These are phyloP conservation scores for Quercus agrifolia DNA, from an alignment of 306 rosid genomes.

Conservation along the genomic window DNA sequence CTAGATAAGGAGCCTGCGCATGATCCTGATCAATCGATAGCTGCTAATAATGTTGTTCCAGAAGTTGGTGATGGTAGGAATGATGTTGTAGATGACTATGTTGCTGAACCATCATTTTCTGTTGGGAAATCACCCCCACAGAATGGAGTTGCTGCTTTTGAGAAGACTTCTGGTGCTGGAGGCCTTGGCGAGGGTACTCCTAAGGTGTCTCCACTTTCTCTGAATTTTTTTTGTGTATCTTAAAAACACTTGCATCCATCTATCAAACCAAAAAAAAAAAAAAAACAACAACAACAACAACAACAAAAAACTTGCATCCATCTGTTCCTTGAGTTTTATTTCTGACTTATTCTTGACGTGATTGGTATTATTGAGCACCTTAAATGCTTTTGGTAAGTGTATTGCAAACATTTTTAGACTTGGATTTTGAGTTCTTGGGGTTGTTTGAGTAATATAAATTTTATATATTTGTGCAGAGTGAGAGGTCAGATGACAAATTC, in stretches of 20 bases:
- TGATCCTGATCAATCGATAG: conserved; percentile 28
- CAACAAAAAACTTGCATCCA: background rate
- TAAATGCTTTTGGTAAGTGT: background rate
- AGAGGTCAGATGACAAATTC: conserved; percentile 64
- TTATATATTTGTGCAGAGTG: conserved; percentile 60
- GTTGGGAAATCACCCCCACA: conserved; percentile 66
- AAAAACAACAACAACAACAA: background rate
- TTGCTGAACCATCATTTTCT: conserved; percentile 50
- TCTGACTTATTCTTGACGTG: background rate
- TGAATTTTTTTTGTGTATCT: no score
- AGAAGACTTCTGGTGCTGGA: conserved; percentile 37
- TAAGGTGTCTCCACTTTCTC: conserved; percentile 49
- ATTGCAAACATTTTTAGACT: background rate
- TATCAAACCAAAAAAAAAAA: background rate
- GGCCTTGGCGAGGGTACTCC: conserved; percentile 94
- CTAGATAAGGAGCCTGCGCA: conserved; percentile 38
- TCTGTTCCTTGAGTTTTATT: background rate
- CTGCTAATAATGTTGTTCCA: conserved; percentile 23
- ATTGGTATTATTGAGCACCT: background rate
- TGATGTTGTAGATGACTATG: conserved; percentile 36
- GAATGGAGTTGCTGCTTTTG: conserved; percentile 50
- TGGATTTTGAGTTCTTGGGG: background rate
- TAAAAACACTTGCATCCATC: background rate
- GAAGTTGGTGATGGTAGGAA: conserved; percentile 41
- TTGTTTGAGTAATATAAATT: conserved; percentile 9